phyloP scores from a whole-genome alignment of 345 rosid species.

The Ceriops tagal region DNA sequence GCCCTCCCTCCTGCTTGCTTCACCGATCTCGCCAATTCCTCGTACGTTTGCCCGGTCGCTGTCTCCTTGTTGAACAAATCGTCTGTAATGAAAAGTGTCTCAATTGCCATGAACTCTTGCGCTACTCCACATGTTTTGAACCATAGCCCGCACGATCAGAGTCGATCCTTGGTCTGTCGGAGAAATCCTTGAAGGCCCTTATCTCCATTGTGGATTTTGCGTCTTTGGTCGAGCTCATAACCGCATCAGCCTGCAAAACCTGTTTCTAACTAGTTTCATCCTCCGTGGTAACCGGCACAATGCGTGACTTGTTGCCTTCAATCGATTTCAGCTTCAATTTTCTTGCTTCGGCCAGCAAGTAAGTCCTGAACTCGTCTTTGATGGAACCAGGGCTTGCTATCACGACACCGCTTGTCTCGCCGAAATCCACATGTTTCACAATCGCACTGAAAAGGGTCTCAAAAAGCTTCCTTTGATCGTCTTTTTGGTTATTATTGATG shows the following conservation, averaged over 20 bases:
- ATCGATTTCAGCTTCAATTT: constrained; percentile 12
- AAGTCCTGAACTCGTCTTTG: constrained; percentile 5
- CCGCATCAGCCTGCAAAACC: constrained; percentile 2
- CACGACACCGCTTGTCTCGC: not conserved
- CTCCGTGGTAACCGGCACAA: constrained; percentile 1
- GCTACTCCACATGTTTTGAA: constrained; percentile 10
- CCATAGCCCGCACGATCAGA: constrained; percentile 21
- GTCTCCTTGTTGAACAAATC: constrained; percentile 12
- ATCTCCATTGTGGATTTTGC: constrained; percentile 13
- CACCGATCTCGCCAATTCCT: constrained; percentile 20
- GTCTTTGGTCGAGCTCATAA: constrained; percentile 11
- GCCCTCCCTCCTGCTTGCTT: constrained; percentile 17
- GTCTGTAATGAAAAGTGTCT: constrained; percentile 17
- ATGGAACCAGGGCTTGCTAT: constrained; percentile 10
- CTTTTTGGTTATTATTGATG: not conserved
- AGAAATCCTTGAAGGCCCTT: constrained; percentile 13
- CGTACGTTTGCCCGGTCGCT: not conserved
- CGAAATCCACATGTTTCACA: constrained; percentile 17
- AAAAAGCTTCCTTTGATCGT: not conserved
- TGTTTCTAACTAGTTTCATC: not conserved
- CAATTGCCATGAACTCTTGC: constrained; percentile 7
- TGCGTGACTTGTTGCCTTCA: constrained; percentile 8
- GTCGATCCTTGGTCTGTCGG: not conserved
- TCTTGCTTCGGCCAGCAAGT: constrained; percentile 7
- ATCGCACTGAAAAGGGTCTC: constrained; percentile 8